Percentiles rank a stretch among this genome's conserved stretches.
Conservation (phyloP, 2,329 filamentous ascomycete species). For the Tothia fuscella region DNA sequence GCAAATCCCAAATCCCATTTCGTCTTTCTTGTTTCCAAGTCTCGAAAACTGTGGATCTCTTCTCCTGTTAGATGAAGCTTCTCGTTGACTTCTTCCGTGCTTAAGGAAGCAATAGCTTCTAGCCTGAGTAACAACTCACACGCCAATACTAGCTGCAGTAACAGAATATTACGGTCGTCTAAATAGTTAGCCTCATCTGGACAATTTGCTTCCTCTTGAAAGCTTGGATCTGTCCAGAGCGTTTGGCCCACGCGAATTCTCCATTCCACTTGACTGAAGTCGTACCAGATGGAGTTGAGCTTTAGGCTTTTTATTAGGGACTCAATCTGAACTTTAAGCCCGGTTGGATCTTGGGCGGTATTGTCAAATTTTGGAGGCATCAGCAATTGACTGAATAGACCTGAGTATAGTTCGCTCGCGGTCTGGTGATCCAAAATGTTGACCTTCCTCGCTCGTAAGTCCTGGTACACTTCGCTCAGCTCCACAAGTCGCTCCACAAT, state of each 20-base stretch:
- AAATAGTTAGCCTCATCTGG: slow-evolving; percentile 18
- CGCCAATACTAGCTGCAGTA: slow-evolving; percentile 43
- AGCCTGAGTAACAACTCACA: slow-evolving; percentile 43
- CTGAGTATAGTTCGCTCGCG: slow-evolving; percentile 38
- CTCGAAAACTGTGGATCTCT: slow-evolving; percentile 34
- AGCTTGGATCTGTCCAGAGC: slow-evolving; percentile 44
- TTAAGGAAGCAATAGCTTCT: slow-evolving; percentile 32
- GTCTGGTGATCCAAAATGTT: slow-evolving; percentile 38
- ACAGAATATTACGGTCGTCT: slow-evolving; percentile 38
- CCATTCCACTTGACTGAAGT: slow-evolving; percentile 66
- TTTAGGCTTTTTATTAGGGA: slow-evolving; percentile 54
- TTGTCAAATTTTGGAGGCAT: slow-evolving; percentile 27
- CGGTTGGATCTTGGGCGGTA: slow-evolving; percentile 42
- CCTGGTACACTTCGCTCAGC: slow-evolving; percentile 43
- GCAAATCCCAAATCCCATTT: slow-evolving; percentile 45
- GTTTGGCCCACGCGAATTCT: slow-evolving; percentile 61
- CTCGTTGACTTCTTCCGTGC: slow-evolving; percentile 22
- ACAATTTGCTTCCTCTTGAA: no score
- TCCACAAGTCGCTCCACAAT: slow-evolving; percentile 26
- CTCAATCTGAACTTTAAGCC: slow-evolving; percentile 58
- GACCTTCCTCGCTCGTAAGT: slow-evolving; percentile 38
- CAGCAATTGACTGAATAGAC: slow-evolving; percentile 31
- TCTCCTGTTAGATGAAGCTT: slow-evolving; percentile 29
- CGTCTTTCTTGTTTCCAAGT: slow-evolving; percentile 37
- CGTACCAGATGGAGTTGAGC: slow-evolving; percentile 57